Conservation (phyloP, 805 yeast species). For the Sugiyamaella valdiviana region DNA sequence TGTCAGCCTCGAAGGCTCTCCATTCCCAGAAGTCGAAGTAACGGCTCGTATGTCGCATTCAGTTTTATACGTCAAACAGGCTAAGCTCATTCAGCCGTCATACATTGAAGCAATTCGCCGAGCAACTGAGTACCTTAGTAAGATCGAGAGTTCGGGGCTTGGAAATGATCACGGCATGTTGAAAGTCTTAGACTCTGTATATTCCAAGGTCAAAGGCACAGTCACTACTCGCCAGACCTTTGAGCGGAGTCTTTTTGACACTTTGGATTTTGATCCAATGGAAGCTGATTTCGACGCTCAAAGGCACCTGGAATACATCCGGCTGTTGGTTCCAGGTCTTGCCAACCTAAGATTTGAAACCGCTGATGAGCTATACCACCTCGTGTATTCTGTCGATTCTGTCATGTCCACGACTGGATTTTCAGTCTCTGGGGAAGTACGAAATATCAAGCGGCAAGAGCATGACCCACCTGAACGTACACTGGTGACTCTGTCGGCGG, state of each 20-base stretch:
- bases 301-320: neutral
- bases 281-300: neutral
- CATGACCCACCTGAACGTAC: too few species aligned
- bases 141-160: neutral
- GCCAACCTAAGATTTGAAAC: neutral
- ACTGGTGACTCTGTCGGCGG: too few species aligned
- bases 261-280: neutral
- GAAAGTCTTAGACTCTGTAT: neutral
- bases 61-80: neutral
- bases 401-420: neutral
- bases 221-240: neutral
- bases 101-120: neutral
- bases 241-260: neutral
- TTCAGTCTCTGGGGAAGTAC: neutral
- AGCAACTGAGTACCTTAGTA: neutral
- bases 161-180: neutral
- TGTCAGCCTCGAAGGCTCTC: neutral
- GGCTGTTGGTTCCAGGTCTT: neutral
- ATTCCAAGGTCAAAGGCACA: neutral
- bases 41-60: neutral
- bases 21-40: neutral
- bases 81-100: neutral
- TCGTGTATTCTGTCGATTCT: neutral
- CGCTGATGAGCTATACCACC: neutral
- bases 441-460: too few species aligned